A percentile compares a stretch with the other conserved stretches of the same genome.
These are phyloP conservation scores for Talaromyces sp. DNA, from an alignment of 2,329 filamentous ascomycete genomes.

Conservation along the genomic window DNA sequence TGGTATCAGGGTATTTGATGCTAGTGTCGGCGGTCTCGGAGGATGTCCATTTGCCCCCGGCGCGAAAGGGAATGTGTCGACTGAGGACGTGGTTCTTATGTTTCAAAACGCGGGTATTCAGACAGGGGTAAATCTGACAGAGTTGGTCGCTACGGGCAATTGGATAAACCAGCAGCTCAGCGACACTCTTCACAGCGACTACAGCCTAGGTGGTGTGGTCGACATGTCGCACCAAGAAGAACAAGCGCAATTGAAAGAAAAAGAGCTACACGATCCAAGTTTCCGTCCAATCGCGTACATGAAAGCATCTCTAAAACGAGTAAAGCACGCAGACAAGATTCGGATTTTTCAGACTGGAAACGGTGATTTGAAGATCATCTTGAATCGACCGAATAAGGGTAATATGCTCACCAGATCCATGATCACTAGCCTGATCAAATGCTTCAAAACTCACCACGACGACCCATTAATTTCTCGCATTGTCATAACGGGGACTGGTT, in stretches of 20 bases:
- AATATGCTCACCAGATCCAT: slow-evolving; percentile 38
- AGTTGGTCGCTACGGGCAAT: slow-evolving; percentile 61
- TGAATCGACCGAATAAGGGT: slow-evolving; percentile 36
- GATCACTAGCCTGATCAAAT: slow-evolving; percentile 28
- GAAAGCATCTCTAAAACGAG: slow-evolving; percentile 1
- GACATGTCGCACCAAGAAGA: no score
- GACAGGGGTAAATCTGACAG: slow-evolving; percentile 63
- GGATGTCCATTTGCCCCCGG: slow-evolving; percentile 83
- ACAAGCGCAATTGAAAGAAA: not conserved
- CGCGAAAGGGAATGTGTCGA: slow-evolving; percentile 79
- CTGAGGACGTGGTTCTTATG: slow-evolving; percentile 78
- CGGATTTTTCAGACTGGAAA: slow-evolving; percentile 26
- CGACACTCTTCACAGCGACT: slow-evolving; percentile 50
- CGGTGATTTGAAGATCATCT: slow-evolving; percentile 25
- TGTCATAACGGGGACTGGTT: slow-evolving; percentile 32
- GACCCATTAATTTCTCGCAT: slow-evolving; percentile 33
- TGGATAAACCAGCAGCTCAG: slow-evolving; percentile 66
- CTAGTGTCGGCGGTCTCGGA: slow-evolving; percentile 72
- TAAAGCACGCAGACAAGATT: slow-evolving; percentile 20
- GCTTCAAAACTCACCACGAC: slow-evolving; percentile 21
- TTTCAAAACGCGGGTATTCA: slow-evolving; percentile 57
- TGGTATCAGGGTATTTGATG: slow-evolving; percentile 73
- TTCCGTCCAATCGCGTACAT: slow-evolving; percentile 5
- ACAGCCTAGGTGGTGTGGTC: not conserved
- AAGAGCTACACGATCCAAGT: not conserved